Conservation (phyloP, 305 asterid species). For the Fraxinus albicans region DNA sequence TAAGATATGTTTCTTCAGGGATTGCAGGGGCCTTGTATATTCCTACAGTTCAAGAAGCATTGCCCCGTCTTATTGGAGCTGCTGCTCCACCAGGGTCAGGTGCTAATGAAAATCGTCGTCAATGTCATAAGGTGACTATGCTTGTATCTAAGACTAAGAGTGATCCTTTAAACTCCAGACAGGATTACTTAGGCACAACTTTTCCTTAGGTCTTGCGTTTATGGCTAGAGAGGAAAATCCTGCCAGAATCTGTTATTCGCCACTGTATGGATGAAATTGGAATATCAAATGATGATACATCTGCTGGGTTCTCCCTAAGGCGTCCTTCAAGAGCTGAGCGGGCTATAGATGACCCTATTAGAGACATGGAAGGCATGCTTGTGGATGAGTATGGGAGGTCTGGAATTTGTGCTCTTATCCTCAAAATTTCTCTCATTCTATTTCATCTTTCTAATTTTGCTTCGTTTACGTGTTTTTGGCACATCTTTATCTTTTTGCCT, state of each 20-base stretch:
- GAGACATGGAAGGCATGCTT: constrained; percentile 94
- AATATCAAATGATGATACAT: constrained; percentile 48
- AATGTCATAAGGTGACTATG: constrained; percentile 75
- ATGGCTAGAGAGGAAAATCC: constrained; percentile 90
- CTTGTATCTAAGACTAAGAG: constrained; percentile 9
- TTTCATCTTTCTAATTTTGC: constrained; percentile 8
- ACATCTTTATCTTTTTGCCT: constrained; percentile 13
- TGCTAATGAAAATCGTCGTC: constrained; percentile 92
- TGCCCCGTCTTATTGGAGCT: constrained; percentile 81
- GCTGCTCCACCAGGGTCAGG: constrained; percentile 86
- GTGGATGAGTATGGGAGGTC: constrained; percentile 96
- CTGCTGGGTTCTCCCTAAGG: constrained; percentile 62
- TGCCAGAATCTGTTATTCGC: constrained; percentile 74
- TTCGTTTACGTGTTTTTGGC: constrained; percentile 13
- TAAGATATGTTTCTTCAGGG: constrained; percentile 39
- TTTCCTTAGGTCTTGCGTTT: constrained; percentile 67
- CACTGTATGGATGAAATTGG: constrained; percentile 69
- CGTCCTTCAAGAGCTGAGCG: constrained; percentile 90
- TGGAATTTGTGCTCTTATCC: constrained; percentile 16
- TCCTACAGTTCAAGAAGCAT: constrained; percentile 77
- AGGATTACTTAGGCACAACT: constrained; percentile 23
- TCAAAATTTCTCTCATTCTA: constrained; percentile 10
- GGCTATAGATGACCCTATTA: constrained; percentile 82
- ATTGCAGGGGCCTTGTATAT: constrained; percentile 80
- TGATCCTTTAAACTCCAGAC: constrained; percentile 13